A percentile compares a stretch with the other conserved stretches of the same genome.
These are phyloP conservation scores for Cylindrotheca fusiformis DNA, from an alignment of 108 stramenopile genomes.

Conservation along the genomic window DNA sequence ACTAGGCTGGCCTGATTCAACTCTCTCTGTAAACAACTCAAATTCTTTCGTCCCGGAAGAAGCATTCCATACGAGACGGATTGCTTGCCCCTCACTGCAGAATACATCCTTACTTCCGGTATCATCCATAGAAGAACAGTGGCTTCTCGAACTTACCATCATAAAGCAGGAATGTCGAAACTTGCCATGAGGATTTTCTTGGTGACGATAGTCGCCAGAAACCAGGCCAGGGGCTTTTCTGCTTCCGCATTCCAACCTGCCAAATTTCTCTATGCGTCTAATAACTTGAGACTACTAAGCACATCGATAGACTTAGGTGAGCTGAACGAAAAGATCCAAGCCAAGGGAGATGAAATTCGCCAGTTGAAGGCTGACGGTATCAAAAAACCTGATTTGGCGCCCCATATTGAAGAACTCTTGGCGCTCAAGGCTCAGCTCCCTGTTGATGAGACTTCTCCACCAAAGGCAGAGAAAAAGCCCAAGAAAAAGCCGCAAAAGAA, in stretches of 20 bases:
- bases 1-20: too few relatives aligned
- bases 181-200: background rate
- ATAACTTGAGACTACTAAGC: background rate
- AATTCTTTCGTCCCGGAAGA: too few relatives aligned
- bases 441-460: slow-evolving; percentile 8
- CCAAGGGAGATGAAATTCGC: slow-evolving; percentile 87
- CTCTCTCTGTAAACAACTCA: too few relatives aligned
- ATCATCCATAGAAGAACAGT: too few relatives aligned
- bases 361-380: slow-evolving; percentile 67
- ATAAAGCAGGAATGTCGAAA: background rate
- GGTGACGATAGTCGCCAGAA: background rate
- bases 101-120: too few relatives aligned
- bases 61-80: too few relatives aligned
- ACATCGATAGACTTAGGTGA: slow-evolving; percentile 24
- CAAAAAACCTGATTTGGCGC: slow-evolving; percentile 65
- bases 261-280: background rate
- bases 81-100: too few relatives aligned
- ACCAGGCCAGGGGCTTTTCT: background rate
- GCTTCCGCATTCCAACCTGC: background rate
- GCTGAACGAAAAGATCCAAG: slow-evolving; percentile 55
- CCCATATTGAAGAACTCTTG: slow-evolving; percentile 77
- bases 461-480: slow-evolving; percentile 11
- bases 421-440: slow-evolving; percentile 73
- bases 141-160: too few relatives aligned
- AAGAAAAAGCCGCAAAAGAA: slow-evolving; percentile 16